Evolutionary conservation across 116 monocot genomes (phyloP), one percentile per base, ranked within the genome.

Genomic region (Posidonia oceanica): DNA sequence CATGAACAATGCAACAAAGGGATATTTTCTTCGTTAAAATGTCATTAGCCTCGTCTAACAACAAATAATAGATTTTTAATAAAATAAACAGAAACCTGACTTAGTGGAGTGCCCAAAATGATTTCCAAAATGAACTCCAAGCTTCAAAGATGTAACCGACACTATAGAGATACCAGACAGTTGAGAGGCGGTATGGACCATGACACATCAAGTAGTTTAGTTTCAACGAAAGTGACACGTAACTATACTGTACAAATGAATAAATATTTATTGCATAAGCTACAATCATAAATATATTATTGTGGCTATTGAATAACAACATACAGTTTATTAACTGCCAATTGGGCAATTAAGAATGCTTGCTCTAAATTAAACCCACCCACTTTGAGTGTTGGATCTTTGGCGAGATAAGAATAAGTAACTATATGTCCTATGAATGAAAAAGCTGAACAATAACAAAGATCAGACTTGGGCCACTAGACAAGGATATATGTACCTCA

Each of bases 161-260:
- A 29, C 29, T 29, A 0, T 29, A 29, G 29, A 29, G 1, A 29
- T 0, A 29, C 29, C 29, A 29, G 56, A 56, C n/a, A n/a, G 18
- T 56, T 56, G 56, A 56, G n/a, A 15, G 14, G 18, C 5, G 56
- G 18, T 56, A 14, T 56, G 56, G 14, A n/a, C 17, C 3, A 56
- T 56, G 56, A 56, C 56, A 56, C 14, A 56, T 56, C 56, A 56
- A 56, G 56, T 18, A 56, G 56, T 56, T 56, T 56, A 56, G 56
- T 18, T 56, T 56, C 7, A 56, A 18, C 5, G 14, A 56, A 18
- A 56, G 56, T n/a, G 56, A 56, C 7, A 15, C 3, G 18, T 18
- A 56, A 56, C 56, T 56, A 56, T 56, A 56, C 18, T 14, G 6
- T 18, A 56, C 4, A 56, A 56, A 4, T 15, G n/a, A 56, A 6